Evolutionary conservation across 176 grass and related monocot genomes (phyloP).

Genomic region (Cenchrus purpureus): DNA sequence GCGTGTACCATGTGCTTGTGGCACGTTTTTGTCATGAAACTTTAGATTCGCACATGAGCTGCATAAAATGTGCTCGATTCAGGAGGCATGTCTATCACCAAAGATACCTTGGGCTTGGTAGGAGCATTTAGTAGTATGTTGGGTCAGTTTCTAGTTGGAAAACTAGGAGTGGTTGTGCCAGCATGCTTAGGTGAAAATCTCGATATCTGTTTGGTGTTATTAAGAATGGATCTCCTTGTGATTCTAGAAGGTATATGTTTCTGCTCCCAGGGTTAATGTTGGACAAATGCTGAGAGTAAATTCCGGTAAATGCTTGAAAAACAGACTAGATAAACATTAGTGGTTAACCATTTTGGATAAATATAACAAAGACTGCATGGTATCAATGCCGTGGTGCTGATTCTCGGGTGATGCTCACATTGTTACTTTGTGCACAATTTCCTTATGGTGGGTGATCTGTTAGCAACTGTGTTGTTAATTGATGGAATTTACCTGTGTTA

Average conservation of each 20-base stretch:
- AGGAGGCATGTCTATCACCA: neutral
- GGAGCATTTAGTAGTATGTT: neutral
- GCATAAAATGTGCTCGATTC: slow-evolving; percentile 6
- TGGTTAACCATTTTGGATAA: neutral
- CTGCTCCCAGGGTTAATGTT: neutral
- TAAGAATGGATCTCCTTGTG: slow-evolving; percentile 12
- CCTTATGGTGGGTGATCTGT: neutral
- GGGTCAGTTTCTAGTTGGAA: neutral
- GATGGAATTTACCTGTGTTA: neutral
- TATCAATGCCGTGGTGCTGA: neutral
- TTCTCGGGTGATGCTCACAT: neutral
- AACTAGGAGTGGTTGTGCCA: neutral
- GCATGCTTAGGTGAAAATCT: neutral
- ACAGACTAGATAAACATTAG: neutral
- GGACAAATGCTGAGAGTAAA: neutral
- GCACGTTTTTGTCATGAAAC: slow-evolving; percentile 29
- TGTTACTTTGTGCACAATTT: neutral
- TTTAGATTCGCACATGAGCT: slow-evolving; percentile 17
- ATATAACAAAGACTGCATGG: neutral
- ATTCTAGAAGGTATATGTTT: neutral
- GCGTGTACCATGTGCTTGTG: neutral
- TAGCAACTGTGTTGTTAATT: neutral
- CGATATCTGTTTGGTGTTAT: neutral
- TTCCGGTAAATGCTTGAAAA: neutral
- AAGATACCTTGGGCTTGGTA: neutral